Percentiles rank a stretch among this genome's conserved stretches.
phyloP scores from a whole-genome alignment of 208 protist species.

The Trypanosoma cruzi region DNA sequence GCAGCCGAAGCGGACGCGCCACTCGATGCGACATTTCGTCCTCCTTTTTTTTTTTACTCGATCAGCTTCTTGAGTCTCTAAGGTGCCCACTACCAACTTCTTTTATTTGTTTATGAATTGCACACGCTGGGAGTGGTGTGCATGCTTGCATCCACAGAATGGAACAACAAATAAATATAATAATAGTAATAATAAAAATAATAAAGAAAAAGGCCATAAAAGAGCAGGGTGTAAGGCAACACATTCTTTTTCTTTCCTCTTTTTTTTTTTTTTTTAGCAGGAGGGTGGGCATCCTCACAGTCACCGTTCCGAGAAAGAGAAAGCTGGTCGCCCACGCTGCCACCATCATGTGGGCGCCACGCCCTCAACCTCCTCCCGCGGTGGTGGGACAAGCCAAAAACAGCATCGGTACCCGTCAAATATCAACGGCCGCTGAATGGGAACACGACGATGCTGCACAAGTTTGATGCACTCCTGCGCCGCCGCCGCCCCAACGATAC shows the following conservation, averaged over 20 bases:
- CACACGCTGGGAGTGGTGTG: neutral
- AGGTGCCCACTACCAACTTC: neutral
- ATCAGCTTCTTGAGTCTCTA: neutral
- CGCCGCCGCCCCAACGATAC: constrained; percentile 92
- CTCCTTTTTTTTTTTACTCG: neutral
- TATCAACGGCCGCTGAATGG: constrained; percentile 88
- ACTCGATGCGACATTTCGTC: constrained; percentile 46
- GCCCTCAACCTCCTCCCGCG: neutral
- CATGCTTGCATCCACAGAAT: neutral
- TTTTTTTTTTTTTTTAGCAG: neutral
- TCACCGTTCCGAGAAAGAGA: neutral
- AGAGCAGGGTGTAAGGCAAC: neutral
- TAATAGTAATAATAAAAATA: constrained; percentile 18
- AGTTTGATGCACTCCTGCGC: constrained; percentile 97
- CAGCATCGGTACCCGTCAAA: constrained; percentile 90
- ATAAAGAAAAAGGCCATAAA: constrained; percentile 9
- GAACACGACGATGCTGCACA: constrained; percentile 91
- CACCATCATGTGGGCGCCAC: neutral
- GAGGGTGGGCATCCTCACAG: neutral
- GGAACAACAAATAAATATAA: constrained; percentile 1
- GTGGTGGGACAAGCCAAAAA: constrained; percentile 23
- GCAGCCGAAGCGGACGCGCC: constrained; percentile 48
- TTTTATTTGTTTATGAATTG: neutral
- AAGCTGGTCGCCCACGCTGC: neutral
- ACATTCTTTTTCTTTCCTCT: neutral